A percentile compares a stretch with the other conserved stretches of the same genome.
Conservation (phyloP, 2,329 filamentous ascomycete genomes). For the Penicillium corylophilum region DNA sequence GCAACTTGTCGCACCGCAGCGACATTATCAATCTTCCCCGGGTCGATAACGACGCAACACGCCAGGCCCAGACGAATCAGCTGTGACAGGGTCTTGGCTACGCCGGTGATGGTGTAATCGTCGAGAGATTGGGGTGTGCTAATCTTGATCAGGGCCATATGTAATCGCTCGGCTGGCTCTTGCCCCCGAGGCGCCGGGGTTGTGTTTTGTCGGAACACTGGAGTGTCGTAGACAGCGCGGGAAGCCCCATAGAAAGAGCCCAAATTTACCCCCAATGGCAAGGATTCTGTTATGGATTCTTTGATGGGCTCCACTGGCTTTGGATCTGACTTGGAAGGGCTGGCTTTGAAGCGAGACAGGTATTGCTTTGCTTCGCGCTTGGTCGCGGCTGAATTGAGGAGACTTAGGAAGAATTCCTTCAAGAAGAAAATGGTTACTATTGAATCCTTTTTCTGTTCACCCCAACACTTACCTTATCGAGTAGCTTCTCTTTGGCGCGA, state of each 20-base stretch:
- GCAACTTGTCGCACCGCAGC: slow-evolving; percentile 47
- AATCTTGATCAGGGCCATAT: slow-evolving; percentile 85
- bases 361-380: slow-evolving; percentile 92
- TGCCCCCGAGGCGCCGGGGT: slow-evolving; percentile 41
- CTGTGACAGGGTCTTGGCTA: slow-evolving; percentile 81
- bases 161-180: slow-evolving; percentile 53
- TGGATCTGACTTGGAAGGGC: slow-evolving; percentile 35
- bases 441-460: neutral
- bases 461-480: slow-evolving; percentile 37
- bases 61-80: slow-evolving; percentile 77
- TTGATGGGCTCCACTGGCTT: slow-evolving; percentile 30
- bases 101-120: slow-evolving; percentile 66
- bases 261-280: slow-evolving; percentile 56
- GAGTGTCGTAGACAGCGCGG: slow-evolving; percentile 58
- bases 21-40: slow-evolving; percentile 50
- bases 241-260: slow-evolving; percentile 61
- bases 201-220: slow-evolving; percentile 59
- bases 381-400: slow-evolving; percentile 84
- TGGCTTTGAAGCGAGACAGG: slow-evolving; percentile 73
- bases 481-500: slow-evolving; percentile 45
- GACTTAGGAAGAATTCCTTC: slow-evolving; percentile 80
- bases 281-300: slow-evolving; percentile 12
- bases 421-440: neutral
- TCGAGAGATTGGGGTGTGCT: slow-evolving; percentile 70
- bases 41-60: slow-evolving; percentile 79